Conservation (phyloP, 306 rosid species). For the Cucurbita pepo region DNA sequence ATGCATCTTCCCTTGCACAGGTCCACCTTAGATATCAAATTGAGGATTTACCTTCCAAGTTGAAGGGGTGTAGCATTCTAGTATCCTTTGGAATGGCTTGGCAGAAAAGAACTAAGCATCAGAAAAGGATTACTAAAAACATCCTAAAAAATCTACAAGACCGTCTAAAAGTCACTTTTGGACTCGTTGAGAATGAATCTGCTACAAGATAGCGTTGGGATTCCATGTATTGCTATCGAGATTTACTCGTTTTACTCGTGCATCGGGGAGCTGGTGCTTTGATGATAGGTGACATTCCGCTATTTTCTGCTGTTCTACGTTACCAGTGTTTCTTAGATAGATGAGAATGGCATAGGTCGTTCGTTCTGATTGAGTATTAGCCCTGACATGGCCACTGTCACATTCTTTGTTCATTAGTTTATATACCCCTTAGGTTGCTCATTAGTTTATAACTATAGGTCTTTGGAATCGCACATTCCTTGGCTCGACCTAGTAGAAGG, state of each 20-base stretch:
- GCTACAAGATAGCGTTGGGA: constrained; percentile 16
- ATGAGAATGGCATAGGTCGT: background rate
- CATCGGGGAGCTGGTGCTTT: background rate
- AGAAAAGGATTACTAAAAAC: constrained; percentile 63
- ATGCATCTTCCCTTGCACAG: constrained; percentile 59
- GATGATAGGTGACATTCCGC: background rate
- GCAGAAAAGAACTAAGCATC: constrained; percentile 70
- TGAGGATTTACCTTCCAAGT: constrained; percentile 40
- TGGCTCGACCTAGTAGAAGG: background rate
- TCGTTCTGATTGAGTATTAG: background rate
- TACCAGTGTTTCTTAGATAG: too few relatives aligned
- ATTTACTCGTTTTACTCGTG: background rate
- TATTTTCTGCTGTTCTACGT: background rate
- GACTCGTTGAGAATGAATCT: constrained; percentile 58
- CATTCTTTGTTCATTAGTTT: background rate
- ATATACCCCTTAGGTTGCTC: background rate
- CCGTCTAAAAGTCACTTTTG: constrained; percentile 29
- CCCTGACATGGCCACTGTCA: background rate
- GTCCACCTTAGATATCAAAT: constrained; percentile 65
- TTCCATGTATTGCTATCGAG: background rate
- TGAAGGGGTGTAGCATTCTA: constrained; percentile 40
- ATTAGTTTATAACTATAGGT: background rate
- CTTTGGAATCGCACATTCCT: background rate
- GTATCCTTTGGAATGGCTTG: constrained; percentile 75
- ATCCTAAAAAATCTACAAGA: constrained; percentile 41